Evolutionary conservation across 257 asterid species (phyloP).

Genomic region (Vinca minor): DNA sequence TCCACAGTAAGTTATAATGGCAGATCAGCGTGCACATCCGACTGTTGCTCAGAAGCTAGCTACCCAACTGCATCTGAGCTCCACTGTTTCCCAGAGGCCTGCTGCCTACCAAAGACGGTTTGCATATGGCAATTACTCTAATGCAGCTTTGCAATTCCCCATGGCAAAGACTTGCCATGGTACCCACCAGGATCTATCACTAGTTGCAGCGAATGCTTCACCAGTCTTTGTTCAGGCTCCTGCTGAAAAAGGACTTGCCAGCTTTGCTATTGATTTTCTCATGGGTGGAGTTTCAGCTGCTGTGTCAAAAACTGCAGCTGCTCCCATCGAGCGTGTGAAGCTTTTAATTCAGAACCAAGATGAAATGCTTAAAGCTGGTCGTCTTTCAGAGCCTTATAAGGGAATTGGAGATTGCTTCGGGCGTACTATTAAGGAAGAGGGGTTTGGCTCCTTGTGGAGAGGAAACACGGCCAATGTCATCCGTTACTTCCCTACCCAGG

Average conservation of each 20-base stretch:
- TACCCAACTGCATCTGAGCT: slow-evolving; percentile 63
- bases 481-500: slow-evolving; percentile 97
- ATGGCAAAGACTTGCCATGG: slow-evolving; percentile 25
- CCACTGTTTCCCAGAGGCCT: slow-evolving; percentile 44
- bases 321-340: slow-evolving; percentile 91
- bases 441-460: slow-evolving; percentile 68
- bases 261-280: slow-evolving; percentile 77
- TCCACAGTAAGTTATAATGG: slow-evolving; percentile 30
- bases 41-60: slow-evolving; percentile 60
- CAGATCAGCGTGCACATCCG: slow-evolving; percentile 52
- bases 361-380: slow-evolving; percentile 76
- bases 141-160: slow-evolving; percentile 50
- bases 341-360: slow-evolving; percentile 92
- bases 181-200: slow-evolving; percentile 43
- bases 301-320: slow-evolving; percentile 88
- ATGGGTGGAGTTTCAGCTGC: slow-evolving; percentile 99
- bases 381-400: slow-evolving; percentile 82
- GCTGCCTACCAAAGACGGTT: slow-evolving; percentile 43
- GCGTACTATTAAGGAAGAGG: slow-evolving; percentile 65
- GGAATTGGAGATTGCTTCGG: slow-evolving; percentile 83
- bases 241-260: slow-evolving; percentile 57
- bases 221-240: slow-evolving; percentile 91
- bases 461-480: slow-evolving; percentile 92
- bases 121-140: slow-evolving; percentile 55
- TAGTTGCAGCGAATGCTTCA: slow-evolving; percentile 66